These are phyloP conservation scores for Aspergillus flavus DNA, from an alignment of 2,329 filamentous ascomycete species.

Conservation along the genomic window DNA sequence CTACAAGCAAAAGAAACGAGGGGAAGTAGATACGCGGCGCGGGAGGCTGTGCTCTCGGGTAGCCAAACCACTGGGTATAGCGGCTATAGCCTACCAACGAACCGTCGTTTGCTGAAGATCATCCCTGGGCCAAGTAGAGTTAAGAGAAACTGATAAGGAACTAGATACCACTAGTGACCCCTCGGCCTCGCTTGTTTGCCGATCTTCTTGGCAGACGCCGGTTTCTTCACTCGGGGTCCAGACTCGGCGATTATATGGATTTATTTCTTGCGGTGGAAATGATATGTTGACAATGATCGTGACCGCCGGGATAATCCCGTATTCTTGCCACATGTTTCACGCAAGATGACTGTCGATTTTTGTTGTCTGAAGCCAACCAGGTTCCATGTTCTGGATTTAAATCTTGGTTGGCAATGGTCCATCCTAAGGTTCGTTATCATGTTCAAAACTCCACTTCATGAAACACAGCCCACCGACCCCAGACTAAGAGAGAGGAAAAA, in stretches of 20 bases:
- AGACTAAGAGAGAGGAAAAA: neutral
- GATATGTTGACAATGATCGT: neutral
- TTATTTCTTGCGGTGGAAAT: neutral
- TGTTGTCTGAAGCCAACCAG: neutral
- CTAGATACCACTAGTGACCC: slow-evolving; percentile 7
- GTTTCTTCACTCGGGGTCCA: neutral
- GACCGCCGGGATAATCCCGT: neutral
- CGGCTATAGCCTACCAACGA: neutral
- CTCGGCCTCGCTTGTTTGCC: slow-evolving; percentile 15
- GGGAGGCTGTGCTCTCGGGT: neutral
- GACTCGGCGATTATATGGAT: neutral
- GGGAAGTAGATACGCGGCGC: neutral
- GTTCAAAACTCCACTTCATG: neutral
- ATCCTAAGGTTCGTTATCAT: neutral
- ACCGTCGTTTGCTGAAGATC: neutral
- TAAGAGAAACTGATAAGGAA: slow-evolving; percentile 3
- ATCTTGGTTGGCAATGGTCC: neutral
- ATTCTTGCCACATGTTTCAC: neutral
- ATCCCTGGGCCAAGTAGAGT: slow-evolving; percentile 2
- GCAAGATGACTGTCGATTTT: neutral
- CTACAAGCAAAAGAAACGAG: neutral
- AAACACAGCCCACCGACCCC: neutral
- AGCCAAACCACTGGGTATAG: neutral
- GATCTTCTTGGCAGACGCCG: slow-evolving; percentile 21
- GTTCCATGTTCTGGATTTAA: neutral